Evolutionary conservation across 257 asterid genomes (phyloP), one percentile per base, ranked within the genome.

Genomic region (Coffea canephora): DNA sequence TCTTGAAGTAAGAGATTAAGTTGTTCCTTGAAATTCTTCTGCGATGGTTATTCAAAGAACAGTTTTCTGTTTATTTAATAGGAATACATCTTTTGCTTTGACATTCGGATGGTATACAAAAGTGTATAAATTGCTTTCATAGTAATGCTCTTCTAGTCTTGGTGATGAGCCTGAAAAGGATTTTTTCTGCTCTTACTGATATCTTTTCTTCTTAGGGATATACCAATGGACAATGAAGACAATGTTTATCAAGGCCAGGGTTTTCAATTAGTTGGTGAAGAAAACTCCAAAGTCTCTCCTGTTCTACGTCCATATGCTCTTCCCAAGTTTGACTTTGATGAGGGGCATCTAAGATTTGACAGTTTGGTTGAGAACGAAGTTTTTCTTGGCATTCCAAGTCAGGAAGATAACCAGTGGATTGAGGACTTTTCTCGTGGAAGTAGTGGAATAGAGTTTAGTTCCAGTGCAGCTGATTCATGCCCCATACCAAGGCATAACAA

Each of bases 281-380:
- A 94, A 79, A 91, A 84, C 91, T 94, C 98, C 68, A 94, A 90
- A 86, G 77, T 90, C 82, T 88, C 94, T 76, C 89, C 98, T 85
- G 95, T 91, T 79, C 88, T 93, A 81, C 91, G 84, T 75, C 95
- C 98, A 80, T 95, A 87, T 87, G 84, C 94, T 76, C 97, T 96
- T 84, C 99, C 99, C 74, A 96, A 92, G 86, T 96, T 94, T 83
- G 99, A 96, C 81, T 96, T 92, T 94, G 98, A 96, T 79, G 97
- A 92, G 68, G 96, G 94, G 76, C 90, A 93, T 91, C 72, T 95
- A 84, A 93, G 99, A 82, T 96, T 94, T 85, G 99, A 96, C 83
- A 92, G 94, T 84, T 91, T 96, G 89, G 98, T 90, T 86, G 99
- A 94, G 76, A 96, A 90, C 95, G 99, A 96, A 86, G 99, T 89